Evolutionary conservation across 768 basidiomycete genomes (phyloP), one percentile per base, ranked within the genome.

Genomic region (Russula virescens): DNA sequence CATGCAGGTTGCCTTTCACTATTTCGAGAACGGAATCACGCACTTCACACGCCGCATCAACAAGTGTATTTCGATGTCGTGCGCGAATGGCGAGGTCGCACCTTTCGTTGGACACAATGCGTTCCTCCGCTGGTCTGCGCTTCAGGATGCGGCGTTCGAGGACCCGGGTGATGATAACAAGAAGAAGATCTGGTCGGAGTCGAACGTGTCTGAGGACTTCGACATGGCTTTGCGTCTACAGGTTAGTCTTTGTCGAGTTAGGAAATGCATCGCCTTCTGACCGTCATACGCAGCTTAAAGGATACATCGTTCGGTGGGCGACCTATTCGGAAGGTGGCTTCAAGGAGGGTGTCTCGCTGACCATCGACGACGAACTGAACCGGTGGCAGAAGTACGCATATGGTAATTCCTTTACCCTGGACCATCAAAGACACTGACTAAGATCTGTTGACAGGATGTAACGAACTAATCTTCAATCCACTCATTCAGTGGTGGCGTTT

Each of bases 21-120:
- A 89, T 75, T 94, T 95, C 69, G 93, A n/a, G n/a, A n/a, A n/a
- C n/a, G n/a, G n/a, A n/a, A n/a, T n/a, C n/a, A n/a, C n/a, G n/a
- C n/a, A n/a, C 73, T 95, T 96, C 75, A 94, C 93, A 1, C 83
- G 85, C 23, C 82, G 91, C 42, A 91, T 95, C 75, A 93, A 94
- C 72, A 85, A 84, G 72, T 84, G 81, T 71, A 91, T 91, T 42
- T 87, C 89, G 0, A 84, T 91, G 80, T 82, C 84, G 16, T 85
- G 84, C 68, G 87, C 89, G 2, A 91, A 91, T 65, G 89, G 89
- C 35, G 89, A 91, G 70, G 83, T 90, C 28, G 86, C 86, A 48
- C 89, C 90, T 2, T 91, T 91, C 68, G n/a, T n/a, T n/a, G n/a
- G n/a, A n/a, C n/a, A n/a, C n/a, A n/a, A n/a, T n/a, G n/a, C n/a